Evolutionary conservation across 1,284 basidiomycete species (phyloP).

Genomic region (Ustilago crameri): DNA sequence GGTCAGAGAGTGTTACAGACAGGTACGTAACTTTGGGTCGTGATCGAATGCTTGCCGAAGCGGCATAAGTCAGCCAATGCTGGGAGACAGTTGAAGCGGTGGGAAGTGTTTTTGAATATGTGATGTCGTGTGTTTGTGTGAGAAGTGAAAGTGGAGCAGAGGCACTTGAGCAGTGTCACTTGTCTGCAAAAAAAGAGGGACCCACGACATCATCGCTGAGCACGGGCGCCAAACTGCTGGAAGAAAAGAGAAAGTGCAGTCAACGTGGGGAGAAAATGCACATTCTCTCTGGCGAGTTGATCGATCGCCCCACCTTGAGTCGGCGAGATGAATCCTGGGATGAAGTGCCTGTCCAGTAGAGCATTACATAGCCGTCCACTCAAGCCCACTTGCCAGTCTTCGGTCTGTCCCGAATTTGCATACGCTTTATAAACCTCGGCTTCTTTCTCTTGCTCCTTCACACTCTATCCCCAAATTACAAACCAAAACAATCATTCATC

Average conservation of each 20-base stretch:
- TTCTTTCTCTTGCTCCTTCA: too few relatives aligned
- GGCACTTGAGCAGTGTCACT: constrained; percentile 30
- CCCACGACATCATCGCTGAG: constrained; percentile 32
- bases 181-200: neutral
- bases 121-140: constrained; percentile 32
- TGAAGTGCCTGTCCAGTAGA: too few relatives aligned
- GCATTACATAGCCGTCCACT: constrained; percentile 12
- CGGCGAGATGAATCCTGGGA: too few relatives aligned
- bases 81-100: neutral
- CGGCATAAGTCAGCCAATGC: constrained; percentile 12
- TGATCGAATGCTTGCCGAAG: neutral
- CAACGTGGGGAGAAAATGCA: constrained; percentile 30
- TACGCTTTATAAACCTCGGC: too few relatives aligned
- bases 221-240: constrained; percentile 16
- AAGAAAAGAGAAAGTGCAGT: constrained; percentile 4
- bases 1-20: too few relatives aligned
- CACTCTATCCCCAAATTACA: too few relatives aligned
- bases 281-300: too few relatives aligned
- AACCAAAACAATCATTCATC: too few relatives aligned
- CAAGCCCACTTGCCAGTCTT: too few relatives aligned
- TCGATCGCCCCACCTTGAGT: too few relatives aligned
- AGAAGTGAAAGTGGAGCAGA: constrained; percentile 1
- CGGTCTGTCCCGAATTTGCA: too few relatives aligned
- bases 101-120: constrained; percentile 13
- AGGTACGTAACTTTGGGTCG: too few relatives aligned